phyloP scores from a whole-genome alignment of 2,329 filamentous ascomycete species.

The Emericellopsis cladophorae region DNA sequence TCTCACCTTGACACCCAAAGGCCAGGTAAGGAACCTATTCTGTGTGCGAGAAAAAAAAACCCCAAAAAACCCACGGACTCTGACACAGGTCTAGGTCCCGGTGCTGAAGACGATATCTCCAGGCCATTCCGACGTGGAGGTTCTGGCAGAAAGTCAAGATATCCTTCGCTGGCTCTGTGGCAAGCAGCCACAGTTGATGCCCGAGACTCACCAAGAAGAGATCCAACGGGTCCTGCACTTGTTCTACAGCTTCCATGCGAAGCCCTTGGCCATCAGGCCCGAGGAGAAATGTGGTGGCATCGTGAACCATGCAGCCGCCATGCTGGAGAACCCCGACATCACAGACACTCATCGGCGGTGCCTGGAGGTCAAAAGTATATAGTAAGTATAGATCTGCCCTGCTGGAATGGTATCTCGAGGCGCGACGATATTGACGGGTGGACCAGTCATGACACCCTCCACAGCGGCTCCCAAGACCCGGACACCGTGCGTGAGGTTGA shows the following conservation, averaged over 20 bases:
- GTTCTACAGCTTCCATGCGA: constrained; percentile 13
- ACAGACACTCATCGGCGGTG: constrained; percentile 13
- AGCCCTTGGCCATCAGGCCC: constrained; percentile 9
- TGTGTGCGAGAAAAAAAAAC: background rate
- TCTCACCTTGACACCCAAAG: constrained; percentile 14
- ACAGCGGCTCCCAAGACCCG: constrained; percentile 10
- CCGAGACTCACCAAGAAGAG: constrained; percentile 8
- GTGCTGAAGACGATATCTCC: background rate
- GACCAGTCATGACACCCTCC: constrained; percentile 12
- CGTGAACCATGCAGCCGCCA: constrained; percentile 13
- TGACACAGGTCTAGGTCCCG: background rate
- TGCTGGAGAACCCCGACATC: constrained; percentile 13
- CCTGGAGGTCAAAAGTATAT: constrained; percentile 16
- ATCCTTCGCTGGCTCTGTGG: constrained; percentile 16
- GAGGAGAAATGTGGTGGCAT: constrained; percentile 12
- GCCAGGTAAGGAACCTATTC: constrained; percentile 10
- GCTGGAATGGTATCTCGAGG: background rate
- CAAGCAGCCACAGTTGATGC: constrained; percentile 13
- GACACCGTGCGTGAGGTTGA: constrained; percentile 12
- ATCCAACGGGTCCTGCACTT: constrained; percentile 12
- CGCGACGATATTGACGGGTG: background rate
- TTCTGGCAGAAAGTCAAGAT: constrained; percentile 12
- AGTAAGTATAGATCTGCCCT: constrained; percentile 10
- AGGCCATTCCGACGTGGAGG: background rate
- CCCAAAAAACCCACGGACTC: too few species aligned